Conservation (phyloP, 2,329 filamentous ascomycete species). For the Pezicula radicicola region DNA sequence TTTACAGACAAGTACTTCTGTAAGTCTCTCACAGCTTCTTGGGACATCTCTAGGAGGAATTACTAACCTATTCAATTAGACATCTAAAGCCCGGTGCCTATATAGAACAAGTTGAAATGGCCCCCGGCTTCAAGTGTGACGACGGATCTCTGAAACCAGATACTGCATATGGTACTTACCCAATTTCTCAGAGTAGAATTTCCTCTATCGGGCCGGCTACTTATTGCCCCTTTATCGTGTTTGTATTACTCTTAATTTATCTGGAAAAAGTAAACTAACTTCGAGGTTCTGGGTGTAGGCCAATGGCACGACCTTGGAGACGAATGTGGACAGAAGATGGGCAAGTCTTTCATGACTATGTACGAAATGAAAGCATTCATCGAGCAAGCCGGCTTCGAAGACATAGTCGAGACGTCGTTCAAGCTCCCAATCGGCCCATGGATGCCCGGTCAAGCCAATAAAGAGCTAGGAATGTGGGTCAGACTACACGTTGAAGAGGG, state of each 20-base stretch:
- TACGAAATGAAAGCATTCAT: not conserved
- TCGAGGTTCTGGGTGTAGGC: no score
- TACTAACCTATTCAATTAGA: not conserved
- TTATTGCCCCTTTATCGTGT: no score
- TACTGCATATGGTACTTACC: not conserved
- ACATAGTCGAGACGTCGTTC: not conserved
- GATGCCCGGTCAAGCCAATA: not conserved
- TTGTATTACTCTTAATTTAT: no score
- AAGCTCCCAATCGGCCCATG: slow-evolving; percentile 1
- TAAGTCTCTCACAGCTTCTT: not conserved
- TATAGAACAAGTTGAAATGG: slow-evolving; percentile 5
- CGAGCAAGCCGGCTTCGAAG: slow-evolving; percentile 3
- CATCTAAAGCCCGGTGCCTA: slow-evolving; percentile 5
- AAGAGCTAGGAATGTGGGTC: not conserved
- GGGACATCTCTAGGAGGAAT: not conserved
- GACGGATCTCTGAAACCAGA: slow-evolving; percentile 1
- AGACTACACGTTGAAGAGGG: not conserved
- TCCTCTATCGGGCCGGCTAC: no score
- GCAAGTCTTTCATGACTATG: not conserved
- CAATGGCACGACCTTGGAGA: not conserved
- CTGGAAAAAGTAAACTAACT: no score
- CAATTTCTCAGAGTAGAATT: no score
- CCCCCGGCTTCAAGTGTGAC: not conserved
- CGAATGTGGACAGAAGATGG: not conserved
- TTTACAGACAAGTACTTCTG: not conserved